These are phyloP conservation scores for Nidula microcarpa DNA, from an alignment of 768 basidiomycete species.

Conservation along the genomic window DNA sequence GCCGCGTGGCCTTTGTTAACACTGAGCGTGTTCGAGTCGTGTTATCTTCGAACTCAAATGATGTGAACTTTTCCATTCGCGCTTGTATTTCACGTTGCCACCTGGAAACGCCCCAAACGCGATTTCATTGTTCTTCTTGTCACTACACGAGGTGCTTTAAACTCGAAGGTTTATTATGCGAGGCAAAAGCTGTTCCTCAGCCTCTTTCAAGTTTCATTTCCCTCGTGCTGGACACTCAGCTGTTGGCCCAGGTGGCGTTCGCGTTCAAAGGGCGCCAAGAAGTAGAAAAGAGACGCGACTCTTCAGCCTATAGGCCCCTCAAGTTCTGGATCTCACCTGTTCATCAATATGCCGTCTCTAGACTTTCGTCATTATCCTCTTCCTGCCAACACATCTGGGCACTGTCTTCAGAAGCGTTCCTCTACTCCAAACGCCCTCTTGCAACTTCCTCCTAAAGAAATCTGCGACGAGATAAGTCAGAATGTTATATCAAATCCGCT, in stretches of 20 bases:
- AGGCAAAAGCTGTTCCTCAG: background rate
- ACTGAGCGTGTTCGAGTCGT: too few relatives aligned
- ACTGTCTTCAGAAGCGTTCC: background rate
- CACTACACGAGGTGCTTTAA: too few relatives aligned
- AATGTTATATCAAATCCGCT: constrained; percentile 17
- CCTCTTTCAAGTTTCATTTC: background rate
- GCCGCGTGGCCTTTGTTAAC: too few relatives aligned
- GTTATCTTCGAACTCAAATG: too few relatives aligned
- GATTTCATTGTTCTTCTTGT: too few relatives aligned
- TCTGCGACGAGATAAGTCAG: constrained; percentile 11
- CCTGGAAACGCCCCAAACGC: too few relatives aligned
- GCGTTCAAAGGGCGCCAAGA: background rate
- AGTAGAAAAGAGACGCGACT: background rate
- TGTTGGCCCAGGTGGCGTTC: background rate
- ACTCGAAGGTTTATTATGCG: background rate
- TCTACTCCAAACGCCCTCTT: constrained; percentile 6
- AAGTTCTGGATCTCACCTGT: background rate
- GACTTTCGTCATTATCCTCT: background rate
- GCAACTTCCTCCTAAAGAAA: constrained; percentile 2
- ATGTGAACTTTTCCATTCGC: too few relatives aligned
- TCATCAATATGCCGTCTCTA: background rate
- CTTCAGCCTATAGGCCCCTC: background rate
- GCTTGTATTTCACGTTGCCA: too few relatives aligned
- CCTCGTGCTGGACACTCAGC: background rate
- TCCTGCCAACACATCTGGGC: background rate